Percentiles rank a stretch among this genome's conserved stretches.
phyloP scores from a whole-genome alignment of 225 moss, liverwort and hornwort species.

The Physcomitrellopsis africana region DNA sequence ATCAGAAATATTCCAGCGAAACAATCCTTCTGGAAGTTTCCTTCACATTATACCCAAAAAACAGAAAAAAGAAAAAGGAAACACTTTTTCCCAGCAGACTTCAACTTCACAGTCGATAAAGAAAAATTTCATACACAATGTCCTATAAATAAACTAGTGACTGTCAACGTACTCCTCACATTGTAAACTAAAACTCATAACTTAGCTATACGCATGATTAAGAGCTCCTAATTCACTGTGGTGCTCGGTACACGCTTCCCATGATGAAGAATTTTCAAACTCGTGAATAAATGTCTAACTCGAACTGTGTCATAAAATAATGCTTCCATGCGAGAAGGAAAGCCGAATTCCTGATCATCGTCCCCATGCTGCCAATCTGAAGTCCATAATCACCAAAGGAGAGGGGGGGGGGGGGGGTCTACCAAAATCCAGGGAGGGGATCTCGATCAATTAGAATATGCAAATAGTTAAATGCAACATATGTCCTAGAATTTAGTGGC shows the following conservation, averaged over 20 bases:
- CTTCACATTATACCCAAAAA: no score
- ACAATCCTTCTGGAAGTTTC: neutral
- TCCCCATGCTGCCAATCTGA: no score
- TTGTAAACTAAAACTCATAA: conserved; percentile 9
- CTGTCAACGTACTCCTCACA: conserved; percentile 12
- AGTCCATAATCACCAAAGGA: no score
- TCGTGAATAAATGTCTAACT: neutral
- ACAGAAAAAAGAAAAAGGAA: neutral
- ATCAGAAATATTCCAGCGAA: conserved; percentile 15
- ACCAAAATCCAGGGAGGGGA: conserved; percentile 20
- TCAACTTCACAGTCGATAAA: neutral
- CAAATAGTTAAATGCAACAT: neutral
- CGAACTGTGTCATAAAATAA: neutral
- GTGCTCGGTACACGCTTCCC: neutral
- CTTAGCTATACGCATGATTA: conserved; percentile 5
- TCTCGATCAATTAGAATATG: conserved; percentile 2
- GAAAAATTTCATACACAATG: neutral
- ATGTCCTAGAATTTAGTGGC: conserved; percentile 5
- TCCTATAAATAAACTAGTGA: neutral
- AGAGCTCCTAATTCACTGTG: neutral
- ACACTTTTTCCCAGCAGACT: neutral
- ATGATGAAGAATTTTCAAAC: conserved; percentile 8
- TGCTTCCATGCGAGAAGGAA: no score
- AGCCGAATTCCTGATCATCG: no score
- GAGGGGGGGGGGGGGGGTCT: no score